Conservation (phyloP, 768 basidiomycete species). For the Tylopilus plumbeoviolaceoides region DNA sequence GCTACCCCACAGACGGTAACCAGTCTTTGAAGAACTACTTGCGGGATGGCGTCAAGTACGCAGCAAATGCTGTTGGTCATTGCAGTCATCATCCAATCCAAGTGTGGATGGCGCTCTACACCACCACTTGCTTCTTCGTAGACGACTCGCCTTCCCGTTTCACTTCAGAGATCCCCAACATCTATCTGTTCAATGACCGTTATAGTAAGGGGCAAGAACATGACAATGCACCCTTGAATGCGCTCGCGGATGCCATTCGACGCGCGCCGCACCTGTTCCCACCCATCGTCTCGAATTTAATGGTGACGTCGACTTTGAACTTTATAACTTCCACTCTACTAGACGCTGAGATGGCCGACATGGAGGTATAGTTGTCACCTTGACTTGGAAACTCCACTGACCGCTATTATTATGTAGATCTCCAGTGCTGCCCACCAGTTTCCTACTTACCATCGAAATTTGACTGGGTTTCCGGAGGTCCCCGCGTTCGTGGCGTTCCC, state of each 20-base stretch:
- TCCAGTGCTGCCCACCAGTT: constrained; percentile 24
- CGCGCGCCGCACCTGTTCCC: constrained; percentile 28
- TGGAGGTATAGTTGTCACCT: constrained; percentile 18
- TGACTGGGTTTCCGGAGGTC: constrained; percentile 33
- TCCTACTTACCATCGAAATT: constrained; percentile 23
- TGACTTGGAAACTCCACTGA: background rate
- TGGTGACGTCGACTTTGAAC: constrained; percentile 35
- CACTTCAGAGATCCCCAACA: constrained; percentile 11
- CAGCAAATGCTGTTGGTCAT: no score
- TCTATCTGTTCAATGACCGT: constrained; percentile 34
- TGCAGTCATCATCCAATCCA: constrained; percentile 2
- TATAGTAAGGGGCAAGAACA: constrained; percentile 28
- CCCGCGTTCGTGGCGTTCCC: constrained; percentile 37
- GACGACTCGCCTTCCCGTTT: constrained; percentile 35
- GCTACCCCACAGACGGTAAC: no score
- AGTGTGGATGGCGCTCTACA: constrained; percentile 37
- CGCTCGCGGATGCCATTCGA: constrained; percentile 31
- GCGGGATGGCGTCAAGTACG: no score
- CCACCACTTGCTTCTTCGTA: constrained; percentile 26
- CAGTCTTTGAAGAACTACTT: no score
- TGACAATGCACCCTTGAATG: constrained; percentile 29
- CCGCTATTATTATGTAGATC: constrained; percentile 3
- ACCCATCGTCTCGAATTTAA: constrained; percentile 30
- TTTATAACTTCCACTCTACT: constrained; percentile 32
- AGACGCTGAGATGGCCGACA: constrained; percentile 28